A percentile compares a stretch with the other conserved stretches of the same genome.
Evolutionary conservation across 805 yeast species (phyloP).

Genomic region (Jamesozyma gamospora): DNA sequence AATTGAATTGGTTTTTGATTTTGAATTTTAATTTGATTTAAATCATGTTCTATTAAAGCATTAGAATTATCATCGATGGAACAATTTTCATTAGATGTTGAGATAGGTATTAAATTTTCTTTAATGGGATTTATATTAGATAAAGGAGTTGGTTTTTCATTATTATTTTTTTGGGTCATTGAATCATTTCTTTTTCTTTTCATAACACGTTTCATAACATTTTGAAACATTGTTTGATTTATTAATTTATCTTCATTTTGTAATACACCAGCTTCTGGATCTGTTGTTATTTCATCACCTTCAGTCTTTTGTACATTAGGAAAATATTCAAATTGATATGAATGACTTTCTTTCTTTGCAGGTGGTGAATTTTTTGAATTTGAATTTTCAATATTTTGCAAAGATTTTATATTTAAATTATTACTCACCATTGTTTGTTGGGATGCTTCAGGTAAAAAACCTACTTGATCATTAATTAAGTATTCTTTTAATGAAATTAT

Average conservation of each 20-base stretch:
- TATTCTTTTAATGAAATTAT: conserved; percentile 17
- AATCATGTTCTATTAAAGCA: too few relatives aligned
- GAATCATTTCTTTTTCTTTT: conserved; percentile 16
- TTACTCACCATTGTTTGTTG: neutral
- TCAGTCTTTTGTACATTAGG: neutral
- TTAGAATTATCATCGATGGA: too few relatives aligned
- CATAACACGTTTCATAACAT: conserved; percentile 17
- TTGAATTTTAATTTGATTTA: too few relatives aligned
- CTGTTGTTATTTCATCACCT: neutral
- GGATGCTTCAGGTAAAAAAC: conserved; percentile 1
- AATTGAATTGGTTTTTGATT: neutral
- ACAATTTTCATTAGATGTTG: too few relatives aligned
- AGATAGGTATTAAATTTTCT: too few relatives aligned
- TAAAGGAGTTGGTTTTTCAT: neutral
- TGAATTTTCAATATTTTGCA: neutral
- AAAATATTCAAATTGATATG: conserved; percentile 11
- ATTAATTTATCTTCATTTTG: conserved; percentile 17
- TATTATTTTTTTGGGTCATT: conserved; percentile 1
- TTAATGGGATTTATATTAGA: too few relatives aligned
- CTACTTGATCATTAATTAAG: conserved; percentile 6
- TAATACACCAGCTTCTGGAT: conserved; percentile 9
- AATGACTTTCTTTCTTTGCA: conserved; percentile 5
- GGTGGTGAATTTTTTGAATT: neutral
- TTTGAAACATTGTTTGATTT: conserved; percentile 13
- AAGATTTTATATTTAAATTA: too few relatives aligned